Conservation (phyloP, 73 alveolate genomes). For the Tetrahymena elliotti region DNA sequence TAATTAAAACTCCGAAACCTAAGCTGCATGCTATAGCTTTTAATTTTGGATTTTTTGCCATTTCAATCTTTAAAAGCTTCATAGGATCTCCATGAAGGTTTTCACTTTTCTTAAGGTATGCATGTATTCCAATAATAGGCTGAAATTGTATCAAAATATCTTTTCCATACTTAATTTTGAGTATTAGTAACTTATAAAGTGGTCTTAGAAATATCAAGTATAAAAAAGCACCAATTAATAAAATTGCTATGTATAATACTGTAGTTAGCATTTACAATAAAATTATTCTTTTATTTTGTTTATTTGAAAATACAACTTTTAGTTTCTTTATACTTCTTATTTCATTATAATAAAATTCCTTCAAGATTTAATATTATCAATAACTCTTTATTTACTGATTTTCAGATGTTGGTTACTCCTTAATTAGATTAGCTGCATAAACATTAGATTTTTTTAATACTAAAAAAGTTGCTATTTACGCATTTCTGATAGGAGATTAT, state of each 20-base stretch:
- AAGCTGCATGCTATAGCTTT: not conserved
- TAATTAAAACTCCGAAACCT: not conserved
- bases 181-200: not conserved
- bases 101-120: not conserved
- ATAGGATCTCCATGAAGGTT: not conserved
- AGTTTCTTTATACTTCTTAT: no score
- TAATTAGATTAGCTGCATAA: not conserved
- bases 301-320: no score
- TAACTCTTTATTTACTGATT: not conserved
- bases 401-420: not conserved
- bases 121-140: not conserved
- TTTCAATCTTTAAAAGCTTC: not conserved
- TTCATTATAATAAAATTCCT: no score
- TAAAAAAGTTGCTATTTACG: not conserved
- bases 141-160: not conserved
- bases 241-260: not conserved
- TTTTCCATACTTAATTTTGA: not conserved
- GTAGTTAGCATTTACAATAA: not conserved
- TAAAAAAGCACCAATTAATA: not conserved
- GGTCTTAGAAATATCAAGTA: not conserved
- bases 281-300: not conserved
- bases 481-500: no score
- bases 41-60: not conserved
- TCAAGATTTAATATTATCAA: not conserved
- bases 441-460: no score